These are phyloP conservation scores for Hypoxylon crocopeplum DNA, from an alignment of 495 filamentous ascomycete species.

Conservation along the genomic window DNA sequence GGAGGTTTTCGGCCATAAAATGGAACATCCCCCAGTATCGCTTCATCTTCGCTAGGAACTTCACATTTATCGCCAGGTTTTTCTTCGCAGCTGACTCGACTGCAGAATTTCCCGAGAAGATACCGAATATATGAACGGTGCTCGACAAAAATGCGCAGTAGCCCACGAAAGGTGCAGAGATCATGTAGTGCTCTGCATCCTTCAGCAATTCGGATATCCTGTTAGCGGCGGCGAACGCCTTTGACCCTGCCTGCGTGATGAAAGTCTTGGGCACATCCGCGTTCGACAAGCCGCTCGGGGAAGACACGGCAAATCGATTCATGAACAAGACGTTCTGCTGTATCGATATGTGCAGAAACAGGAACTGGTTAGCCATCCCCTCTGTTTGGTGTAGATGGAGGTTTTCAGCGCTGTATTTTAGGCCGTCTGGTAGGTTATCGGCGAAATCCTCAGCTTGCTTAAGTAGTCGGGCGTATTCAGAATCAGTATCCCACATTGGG, in stretches of 20 bases:
- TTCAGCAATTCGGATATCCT: slow-evolving; percentile 84
- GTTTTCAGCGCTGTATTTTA: slow-evolving; percentile 82
- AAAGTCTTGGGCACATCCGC: slow-evolving; percentile 82
- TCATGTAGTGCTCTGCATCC: slow-evolving; percentile 76
- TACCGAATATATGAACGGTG: slow-evolving; percentile 89
- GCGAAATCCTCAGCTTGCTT: slow-evolving; percentile 75
- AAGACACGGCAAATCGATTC: slow-evolving; percentile 84
- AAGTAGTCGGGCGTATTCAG: slow-evolving; percentile 73
- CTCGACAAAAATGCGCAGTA: slow-evolving; percentile 94
- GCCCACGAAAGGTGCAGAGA: slow-evolving; percentile 90
- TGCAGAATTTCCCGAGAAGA: slow-evolving; percentile 77
- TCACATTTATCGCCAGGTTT: slow-evolving; percentile 87
- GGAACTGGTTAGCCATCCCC: slow-evolving; percentile 85
- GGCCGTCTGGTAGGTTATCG: slow-evolving; percentile 68
- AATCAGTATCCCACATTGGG: slow-evolving; percentile 82
- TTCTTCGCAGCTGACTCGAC: slow-evolving; percentile 81
- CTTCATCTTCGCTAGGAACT: slow-evolving; percentile 93
- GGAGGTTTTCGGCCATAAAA: slow-evolving; percentile 91
- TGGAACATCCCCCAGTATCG: slow-evolving; percentile 98
- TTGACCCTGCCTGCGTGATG: slow-evolving; percentile 73
- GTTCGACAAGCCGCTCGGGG: slow-evolving; percentile 69
- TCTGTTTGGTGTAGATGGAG: slow-evolving; percentile 83
- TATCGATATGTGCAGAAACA: slow-evolving; percentile 90
- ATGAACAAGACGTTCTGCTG: slow-evolving; percentile 92
- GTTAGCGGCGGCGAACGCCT: slow-evolving; percentile 87